Evolutionary conservation across 2,329 filamentous ascomycete species (phyloP).

Genomic region (Scedosporium boydii): DNA sequence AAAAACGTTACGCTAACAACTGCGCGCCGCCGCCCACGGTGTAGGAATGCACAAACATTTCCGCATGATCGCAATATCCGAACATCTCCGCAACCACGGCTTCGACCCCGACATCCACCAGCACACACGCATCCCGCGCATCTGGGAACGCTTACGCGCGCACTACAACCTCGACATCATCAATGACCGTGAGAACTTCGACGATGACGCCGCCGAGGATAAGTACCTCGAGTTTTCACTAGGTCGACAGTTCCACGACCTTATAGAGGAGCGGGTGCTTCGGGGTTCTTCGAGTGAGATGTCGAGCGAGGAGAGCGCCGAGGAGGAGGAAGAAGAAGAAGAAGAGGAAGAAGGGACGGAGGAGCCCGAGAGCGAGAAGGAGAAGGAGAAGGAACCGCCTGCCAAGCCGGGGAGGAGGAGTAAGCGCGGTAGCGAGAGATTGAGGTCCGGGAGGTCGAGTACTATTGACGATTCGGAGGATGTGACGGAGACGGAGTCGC

Average conservation of each 20-base stretch:
- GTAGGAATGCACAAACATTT: constrained; percentile 89
- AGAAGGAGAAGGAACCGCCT: constrained; percentile 23
- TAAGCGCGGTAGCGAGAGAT: constrained; percentile 17
- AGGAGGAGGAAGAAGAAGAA: constrained; percentile 22
- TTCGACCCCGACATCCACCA: constrained; percentile 59
- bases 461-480: constrained; percentile 45
- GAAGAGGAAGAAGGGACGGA: constrained; percentile 32
- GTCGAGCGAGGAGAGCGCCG: background rate
- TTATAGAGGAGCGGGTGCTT: constrained; percentile 27
- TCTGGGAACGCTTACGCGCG: constrained; percentile 78
- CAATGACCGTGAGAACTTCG: constrained; percentile 70
- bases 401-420: constrained; percentile 5
- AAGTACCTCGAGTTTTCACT: constrained; percentile 59
- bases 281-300: constrained; percentile 1
- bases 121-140: constrained; percentile 82
- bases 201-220: constrained; percentile 47
- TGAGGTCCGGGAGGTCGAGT: constrained; percentile 12
- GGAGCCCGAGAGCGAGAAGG: constrained; percentile 31
- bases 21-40: background rate
- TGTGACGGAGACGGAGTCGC: constrained; percentile 30
- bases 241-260: constrained; percentile 26
- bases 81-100: constrained; percentile 71
- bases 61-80: constrained; percentile 77
- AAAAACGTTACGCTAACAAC: background rate
- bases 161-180: constrained; percentile 81